These are phyloP conservation scores for Lanmaoa rubissima DNA, from an alignment of 768 basidiomycete species.

Conservation along the genomic window DNA sequence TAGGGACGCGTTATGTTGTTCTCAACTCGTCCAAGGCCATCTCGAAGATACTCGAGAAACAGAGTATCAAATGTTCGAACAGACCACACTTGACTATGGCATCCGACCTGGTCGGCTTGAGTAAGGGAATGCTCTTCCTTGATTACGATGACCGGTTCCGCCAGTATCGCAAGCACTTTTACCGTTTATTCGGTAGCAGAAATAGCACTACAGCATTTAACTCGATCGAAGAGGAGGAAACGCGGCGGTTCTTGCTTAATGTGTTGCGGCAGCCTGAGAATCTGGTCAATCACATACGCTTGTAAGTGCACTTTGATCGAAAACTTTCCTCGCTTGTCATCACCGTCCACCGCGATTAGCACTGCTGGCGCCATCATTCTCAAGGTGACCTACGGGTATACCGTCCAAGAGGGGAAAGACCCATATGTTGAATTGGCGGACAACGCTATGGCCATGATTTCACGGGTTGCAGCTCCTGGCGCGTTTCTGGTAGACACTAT, in stretches of 20 bases:
- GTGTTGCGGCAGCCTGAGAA: constrained; percentile 14
- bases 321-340: not conserved
- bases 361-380: constrained; percentile 31
- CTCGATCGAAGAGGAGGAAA: constrained; percentile 21
- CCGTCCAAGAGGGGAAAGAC: constrained; percentile 35
- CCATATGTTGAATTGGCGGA: constrained; percentile 34
- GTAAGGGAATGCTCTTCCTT: too few relatives aligned
- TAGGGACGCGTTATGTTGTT: constrained; percentile 49
- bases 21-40: constrained; percentile 47
- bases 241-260: constrained; percentile 14
- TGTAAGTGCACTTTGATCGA: constrained; percentile 10
- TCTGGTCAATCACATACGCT: constrained; percentile 19
- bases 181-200: constrained; percentile 12
- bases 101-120: too few relatives aligned
- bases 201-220: constrained; percentile 7
- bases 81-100: too few relatives aligned
- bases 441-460: constrained; percentile 20
- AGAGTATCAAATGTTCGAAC: constrained; percentile 43
- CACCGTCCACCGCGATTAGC: not conserved
- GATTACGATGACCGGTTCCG: too few relatives aligned
- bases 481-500: constrained; percentile 21
- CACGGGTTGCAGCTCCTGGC: constrained; percentile 2
- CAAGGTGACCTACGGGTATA: constrained; percentile 40
- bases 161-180: constrained; percentile 15
- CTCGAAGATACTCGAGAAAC: constrained; percentile 50